Conservation (phyloP, 148 eudicot species). For the Rhododendron henanense region DNA sequence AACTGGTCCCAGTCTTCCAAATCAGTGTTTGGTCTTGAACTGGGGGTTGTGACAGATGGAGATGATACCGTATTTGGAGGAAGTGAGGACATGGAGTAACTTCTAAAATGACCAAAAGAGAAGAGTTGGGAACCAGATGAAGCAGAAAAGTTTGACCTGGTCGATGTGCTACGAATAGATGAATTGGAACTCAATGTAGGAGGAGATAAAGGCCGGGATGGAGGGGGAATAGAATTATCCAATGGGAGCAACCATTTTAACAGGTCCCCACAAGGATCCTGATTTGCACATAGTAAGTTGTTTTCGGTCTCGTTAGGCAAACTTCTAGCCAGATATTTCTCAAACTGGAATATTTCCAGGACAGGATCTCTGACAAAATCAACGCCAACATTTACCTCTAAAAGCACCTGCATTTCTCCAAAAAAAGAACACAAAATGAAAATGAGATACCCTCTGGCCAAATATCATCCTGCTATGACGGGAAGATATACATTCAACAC, state of each 20-base stretch:
- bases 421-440: constrained; percentile 45
- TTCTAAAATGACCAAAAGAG: constrained; percentile 86
- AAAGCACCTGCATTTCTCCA: constrained; percentile 99
- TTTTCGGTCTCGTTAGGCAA: constrained; percentile 33
- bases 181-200: constrained; percentile 48
- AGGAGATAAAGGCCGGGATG: constrained; percentile 63
- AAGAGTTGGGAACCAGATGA: constrained; percentile 79
- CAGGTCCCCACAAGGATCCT: constrained; percentile 64
- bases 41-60: constrained; percentile 42
- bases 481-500: not conserved
- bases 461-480: not conserved
- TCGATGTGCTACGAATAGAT: constrained; percentile 36
- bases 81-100: constrained; percentile 96
- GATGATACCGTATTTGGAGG: constrained; percentile 57
- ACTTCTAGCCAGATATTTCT: constrained; percentile 55
- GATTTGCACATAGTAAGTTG: constrained; percentile 27
- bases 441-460: constrained; percentile 29
- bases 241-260: constrained; percentile 95
- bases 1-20: constrained; percentile 81
- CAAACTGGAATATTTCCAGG: constrained; percentile 91
- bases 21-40: constrained; percentile 50
- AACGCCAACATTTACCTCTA: constrained; percentile 88
- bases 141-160: constrained; percentile 53
- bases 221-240: constrained; percentile 60
- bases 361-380: constrained; percentile 67